Evolutionary conservation across 352 stramenopile species (phyloP).

Genomic region (Globisporangium mamillatum): DNA sequence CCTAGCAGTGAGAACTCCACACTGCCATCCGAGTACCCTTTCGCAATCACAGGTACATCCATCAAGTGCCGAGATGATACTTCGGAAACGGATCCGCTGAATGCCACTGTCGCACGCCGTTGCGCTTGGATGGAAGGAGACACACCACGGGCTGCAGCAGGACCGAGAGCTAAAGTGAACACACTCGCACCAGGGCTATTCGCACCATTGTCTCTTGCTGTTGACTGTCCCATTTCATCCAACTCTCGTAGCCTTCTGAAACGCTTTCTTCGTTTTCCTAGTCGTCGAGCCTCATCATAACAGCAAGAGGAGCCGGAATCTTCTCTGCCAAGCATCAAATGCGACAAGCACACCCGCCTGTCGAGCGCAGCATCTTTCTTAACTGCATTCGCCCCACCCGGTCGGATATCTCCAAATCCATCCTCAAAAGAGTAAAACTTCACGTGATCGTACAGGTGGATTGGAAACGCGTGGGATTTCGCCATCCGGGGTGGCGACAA

Average conservation of each 20-base stretch:
- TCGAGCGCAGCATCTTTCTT: not conserved
- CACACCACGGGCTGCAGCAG: slow-evolving; percentile 1
- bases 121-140: slow-evolving; percentile 1
- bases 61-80: slow-evolving; percentile 36
- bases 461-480: slow-evolving; percentile 12
- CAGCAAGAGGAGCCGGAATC: slow-evolving; percentile 30
- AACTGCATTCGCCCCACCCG: not conserved
- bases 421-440: slow-evolving; percentile 29
- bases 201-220: not conserved
- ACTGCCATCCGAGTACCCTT: slow-evolving; percentile 48
- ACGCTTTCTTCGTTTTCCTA: slow-evolving; percentile 28
- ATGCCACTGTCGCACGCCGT: slow-evolving; percentile 4
- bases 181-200: slow-evolving; percentile 21
- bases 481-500: slow-evolving; percentile 24
- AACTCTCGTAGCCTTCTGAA: slow-evolving; percentile 7
- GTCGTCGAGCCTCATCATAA: slow-evolving; percentile 27
- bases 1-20: slow-evolving; percentile 38
- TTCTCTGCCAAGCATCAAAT: slow-evolving; percentile 46
- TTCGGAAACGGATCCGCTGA: not conserved
- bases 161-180: slow-evolving; percentile 15
- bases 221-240: not conserved
- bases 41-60: slow-evolving; percentile 55
- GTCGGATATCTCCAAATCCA: slow-evolving; percentile 19
- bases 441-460: slow-evolving; percentile 24
- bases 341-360: slow-evolving; percentile 26